phyloP scores from a whole-genome alignment of 768 basidiomycete genomes.

The Xanthoconium purpureum region DNA sequence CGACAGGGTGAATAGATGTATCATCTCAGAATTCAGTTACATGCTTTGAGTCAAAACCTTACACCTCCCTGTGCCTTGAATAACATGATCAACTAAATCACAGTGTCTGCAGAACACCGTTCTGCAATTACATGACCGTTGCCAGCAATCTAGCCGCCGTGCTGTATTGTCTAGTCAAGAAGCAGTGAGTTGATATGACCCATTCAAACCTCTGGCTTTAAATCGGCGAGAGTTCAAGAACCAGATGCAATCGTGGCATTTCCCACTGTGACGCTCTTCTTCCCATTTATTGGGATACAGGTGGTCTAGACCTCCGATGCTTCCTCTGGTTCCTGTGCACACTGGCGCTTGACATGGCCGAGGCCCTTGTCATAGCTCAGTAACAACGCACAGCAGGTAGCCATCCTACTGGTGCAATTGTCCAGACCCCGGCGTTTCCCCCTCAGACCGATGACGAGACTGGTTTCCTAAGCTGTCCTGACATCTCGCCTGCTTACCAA shows the following conservation, averaged over 20 bases:
- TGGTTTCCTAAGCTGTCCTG: background rate
- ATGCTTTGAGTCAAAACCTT: no score
- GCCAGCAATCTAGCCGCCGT: background rate
- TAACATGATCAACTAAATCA: no score
- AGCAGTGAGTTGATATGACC: no score
- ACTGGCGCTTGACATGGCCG: background rate
- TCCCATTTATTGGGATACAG: background rate
- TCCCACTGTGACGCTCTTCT: background rate
- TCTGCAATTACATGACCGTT: background rate
- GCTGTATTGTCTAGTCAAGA: background rate
- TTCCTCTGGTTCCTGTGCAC: conserved; percentile 1
- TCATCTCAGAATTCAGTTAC: no score
- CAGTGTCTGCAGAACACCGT: no score
- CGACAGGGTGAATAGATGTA: no score
- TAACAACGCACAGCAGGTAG: conserved; percentile 4
- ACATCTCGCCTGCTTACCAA: background rate
- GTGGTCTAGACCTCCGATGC: conserved; percentile 9
- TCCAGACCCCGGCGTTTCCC: conserved; percentile 7
- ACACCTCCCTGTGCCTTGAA: no score
- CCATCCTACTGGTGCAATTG: background rate
- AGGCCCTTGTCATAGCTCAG: background rate
- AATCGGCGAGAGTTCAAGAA: background rate
- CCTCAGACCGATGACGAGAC: background rate
- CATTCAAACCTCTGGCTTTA: background rate
- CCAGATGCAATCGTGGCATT: background rate